phyloP scores from a whole-genome alignment of 1,139 yeast species.

The Candida mesenterica region DNA sequence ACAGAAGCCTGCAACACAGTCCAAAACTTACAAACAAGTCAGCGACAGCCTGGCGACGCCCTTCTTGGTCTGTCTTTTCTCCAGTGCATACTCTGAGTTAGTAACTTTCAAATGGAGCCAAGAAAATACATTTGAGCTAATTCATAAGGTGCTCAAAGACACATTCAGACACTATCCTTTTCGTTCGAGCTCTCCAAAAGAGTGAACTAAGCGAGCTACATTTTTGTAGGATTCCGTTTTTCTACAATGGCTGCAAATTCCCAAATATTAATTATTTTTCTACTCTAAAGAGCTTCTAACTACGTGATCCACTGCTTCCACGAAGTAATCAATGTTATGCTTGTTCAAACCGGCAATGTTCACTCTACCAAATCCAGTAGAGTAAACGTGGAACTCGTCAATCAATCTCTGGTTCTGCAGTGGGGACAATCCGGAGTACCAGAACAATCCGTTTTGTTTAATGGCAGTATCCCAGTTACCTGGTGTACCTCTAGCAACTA shows the following conservation, averaged over 20 bases:
- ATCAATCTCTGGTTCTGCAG: slow-evolving; percentile 32
- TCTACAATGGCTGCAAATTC: neutral
- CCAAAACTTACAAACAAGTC: no score
- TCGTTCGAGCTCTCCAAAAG: no score
- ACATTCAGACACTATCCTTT: no score
- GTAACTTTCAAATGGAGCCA: no score
- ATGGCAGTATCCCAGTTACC: slow-evolving; percentile 42
- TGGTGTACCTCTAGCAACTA: slow-evolving; percentile 36
- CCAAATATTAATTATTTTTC: neutral
- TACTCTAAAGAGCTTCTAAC: slow-evolving; percentile 23
- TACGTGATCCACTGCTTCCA: slow-evolving; percentile 35
- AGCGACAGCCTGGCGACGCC: no score
- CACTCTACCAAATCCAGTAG: slow-evolving; percentile 39
- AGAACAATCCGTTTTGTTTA: slow-evolving; percentile 42
- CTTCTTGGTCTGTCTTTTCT: no score
- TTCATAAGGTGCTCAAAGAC: no score
- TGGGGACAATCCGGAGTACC: slow-evolving; percentile 41
- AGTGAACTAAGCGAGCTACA: no score
- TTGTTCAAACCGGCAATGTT: slow-evolving; percentile 45
- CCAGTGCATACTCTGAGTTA: no score
- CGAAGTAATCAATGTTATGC: slow-evolving; percentile 35
- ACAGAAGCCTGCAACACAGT: no score
- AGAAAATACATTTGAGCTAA: no score
- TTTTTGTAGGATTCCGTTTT: no score
- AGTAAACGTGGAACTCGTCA: slow-evolving; percentile 36